phyloP scores from a whole-genome alignment of 1,284 basidiomycete genomes.

The Fomitopsis palustris region DNA sequence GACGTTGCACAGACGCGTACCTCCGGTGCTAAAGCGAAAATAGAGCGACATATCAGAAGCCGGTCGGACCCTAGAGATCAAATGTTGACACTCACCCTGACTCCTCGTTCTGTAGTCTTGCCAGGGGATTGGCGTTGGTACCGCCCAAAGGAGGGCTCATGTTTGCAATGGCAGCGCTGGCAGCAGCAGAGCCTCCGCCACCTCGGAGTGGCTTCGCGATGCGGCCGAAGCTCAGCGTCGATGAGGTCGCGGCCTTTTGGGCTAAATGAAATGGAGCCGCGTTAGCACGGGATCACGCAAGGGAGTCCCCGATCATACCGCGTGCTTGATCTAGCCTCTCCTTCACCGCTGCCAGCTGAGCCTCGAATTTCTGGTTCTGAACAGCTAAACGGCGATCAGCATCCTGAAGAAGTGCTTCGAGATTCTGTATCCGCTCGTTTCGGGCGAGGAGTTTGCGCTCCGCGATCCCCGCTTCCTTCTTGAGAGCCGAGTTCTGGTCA shows the following conservation, averaged over 20 bases:
- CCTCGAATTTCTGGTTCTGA: conserved; percentile 96
- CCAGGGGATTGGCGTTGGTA: conserved; percentile 54
- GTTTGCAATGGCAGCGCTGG: conserved; percentile 32
- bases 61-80: neutral
- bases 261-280: conserved; percentile 39
- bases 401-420: conserved; percentile 90
- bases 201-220: conserved; percentile 97
- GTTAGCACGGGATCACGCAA: conserved; percentile 13
- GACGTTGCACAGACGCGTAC: conserved; percentile 18
- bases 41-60: conserved; percentile 5
- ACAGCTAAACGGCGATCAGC: conserved; percentile 88
- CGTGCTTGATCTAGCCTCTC: conserved; percentile 90
- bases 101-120: conserved; percentile 77
- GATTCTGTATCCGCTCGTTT: conserved; percentile 95
- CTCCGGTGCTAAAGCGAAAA: conserved; percentile 24
- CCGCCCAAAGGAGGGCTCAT: conserved; percentile 42
- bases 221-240: conserved; percentile 82
- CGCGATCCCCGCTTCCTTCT: conserved; percentile 97
- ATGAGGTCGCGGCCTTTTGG: conserved; percentile 69
- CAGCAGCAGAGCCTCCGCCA: conserved; percentile 63
- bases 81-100: conserved; percentile 55
- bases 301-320: conserved; percentile 48
- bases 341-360: conserved; percentile 87
- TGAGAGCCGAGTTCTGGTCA: conserved; percentile 96
- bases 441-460: conserved; percentile 95